Conservation (phyloP, 1,284 basidiomycete genomes). For the Trichosporon sp. region DNA sequence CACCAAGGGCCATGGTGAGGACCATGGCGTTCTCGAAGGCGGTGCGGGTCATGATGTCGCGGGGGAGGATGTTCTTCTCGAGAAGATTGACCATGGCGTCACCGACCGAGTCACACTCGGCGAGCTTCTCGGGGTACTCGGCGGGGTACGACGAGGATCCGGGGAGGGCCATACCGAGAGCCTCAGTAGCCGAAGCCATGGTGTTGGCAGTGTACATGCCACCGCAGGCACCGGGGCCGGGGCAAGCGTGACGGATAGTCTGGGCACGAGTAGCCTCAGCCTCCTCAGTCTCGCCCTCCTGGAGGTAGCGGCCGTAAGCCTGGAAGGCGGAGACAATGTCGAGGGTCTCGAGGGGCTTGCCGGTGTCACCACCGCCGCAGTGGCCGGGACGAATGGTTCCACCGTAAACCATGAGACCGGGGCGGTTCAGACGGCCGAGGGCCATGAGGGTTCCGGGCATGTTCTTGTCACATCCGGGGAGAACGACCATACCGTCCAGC, state of each 20-base stretch:
- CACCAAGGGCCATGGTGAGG: slow-evolving; percentile 89
- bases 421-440: slow-evolving; percentile 87
- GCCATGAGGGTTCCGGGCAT: slow-evolving; percentile 96
- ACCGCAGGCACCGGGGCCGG: slow-evolving; percentile 93
- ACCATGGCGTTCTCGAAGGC: slow-evolving; percentile 98
- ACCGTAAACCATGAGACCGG: slow-evolving; percentile 95
- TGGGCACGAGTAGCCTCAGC: slow-evolving; percentile 81
- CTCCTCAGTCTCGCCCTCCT: slow-evolving; percentile 77
- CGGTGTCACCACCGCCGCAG: slow-evolving; percentile 64
- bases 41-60: slow-evolving; percentile 92
- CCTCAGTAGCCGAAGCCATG: slow-evolving; percentile 90
- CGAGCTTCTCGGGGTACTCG: slow-evolving; percentile 73
- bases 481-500: slow-evolving; percentile 95
- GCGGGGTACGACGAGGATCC: slow-evolving; percentile 96
- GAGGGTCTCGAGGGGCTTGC: slow-evolving; percentile 61
- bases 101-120: slow-evolving; percentile 81
- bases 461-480: slow-evolving; percentile 97
- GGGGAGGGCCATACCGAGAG: slow-evolving; percentile 90
- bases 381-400: slow-evolving; percentile 89
- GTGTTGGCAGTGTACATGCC: slow-evolving; percentile 94
- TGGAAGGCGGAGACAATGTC: slow-evolving; percentile 97
- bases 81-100: slow-evolving; percentile 79
- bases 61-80: slow-evolving; percentile 86
- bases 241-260: slow-evolving; percentile 87
- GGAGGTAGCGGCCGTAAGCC: slow-evolving; percentile 87